These are phyloP conservation scores for Amanita molliuscula DNA, from an alignment of 768 basidiomycete genomes.

Conservation along the genomic window DNA sequence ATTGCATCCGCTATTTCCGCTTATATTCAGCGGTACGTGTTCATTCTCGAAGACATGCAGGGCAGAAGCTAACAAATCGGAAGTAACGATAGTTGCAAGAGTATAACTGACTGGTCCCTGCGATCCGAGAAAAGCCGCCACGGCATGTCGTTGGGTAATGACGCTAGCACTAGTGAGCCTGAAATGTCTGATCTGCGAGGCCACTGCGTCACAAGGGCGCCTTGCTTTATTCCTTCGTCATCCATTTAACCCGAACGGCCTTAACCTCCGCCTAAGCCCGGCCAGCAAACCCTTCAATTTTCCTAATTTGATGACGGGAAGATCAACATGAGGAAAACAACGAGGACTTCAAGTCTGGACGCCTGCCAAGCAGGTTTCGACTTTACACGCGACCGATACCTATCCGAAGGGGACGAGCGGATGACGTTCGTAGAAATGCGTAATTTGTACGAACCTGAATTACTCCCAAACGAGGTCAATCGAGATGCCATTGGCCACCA, in stretches of 20 bases:
- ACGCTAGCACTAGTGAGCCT: not conserved
- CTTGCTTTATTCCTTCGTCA: conserved; percentile 3
- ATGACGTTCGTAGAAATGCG: conserved; percentile 2
- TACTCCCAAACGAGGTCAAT: not conserved
- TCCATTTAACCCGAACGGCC: conserved; percentile 4
- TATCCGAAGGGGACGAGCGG: conserved; percentile 5
- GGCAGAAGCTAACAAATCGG: conserved; percentile 2
- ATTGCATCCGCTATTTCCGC: conserved; percentile 2
- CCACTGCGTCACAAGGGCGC: not conserved
- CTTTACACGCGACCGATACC: conserved; percentile 1
- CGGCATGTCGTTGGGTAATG: not conserved
- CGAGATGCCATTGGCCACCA: not conserved
- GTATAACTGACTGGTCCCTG: not conserved
- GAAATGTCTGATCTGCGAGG: conserved; percentile 6
- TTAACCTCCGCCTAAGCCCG: conserved; percentile 6
- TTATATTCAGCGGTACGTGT: not conserved
- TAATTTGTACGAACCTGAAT: conserved; percentile 6
- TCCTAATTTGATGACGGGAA: conserved; percentile 11
- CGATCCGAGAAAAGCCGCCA: not conserved
- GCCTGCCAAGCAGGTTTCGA: conserved; percentile 4
- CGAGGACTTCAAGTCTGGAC: conserved; percentile 20
- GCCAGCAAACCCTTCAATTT: not conserved
- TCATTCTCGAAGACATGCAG: not conserved
- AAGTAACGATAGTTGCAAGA: not conserved
- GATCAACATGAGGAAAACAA: conserved; percentile 32